Percentiles rank a stretch among this genome's conserved stretches.
phyloP scores from a whole-genome alignment of 345 rosid genomes.

The Litchi chinensis region DNA sequence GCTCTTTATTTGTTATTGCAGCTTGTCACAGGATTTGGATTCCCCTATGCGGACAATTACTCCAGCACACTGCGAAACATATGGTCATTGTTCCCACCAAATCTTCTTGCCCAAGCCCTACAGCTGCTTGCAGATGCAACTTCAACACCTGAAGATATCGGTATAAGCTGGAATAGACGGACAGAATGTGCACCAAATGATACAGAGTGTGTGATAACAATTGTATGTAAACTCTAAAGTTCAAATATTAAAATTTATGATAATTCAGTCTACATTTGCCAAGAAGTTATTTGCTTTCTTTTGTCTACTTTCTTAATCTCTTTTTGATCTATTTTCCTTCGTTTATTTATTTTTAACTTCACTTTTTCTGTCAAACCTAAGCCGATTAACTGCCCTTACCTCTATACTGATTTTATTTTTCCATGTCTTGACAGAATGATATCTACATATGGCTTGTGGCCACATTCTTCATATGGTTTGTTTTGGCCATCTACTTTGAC shows the following conservation, averaged over 20 bases:
- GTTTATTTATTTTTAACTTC: background rate
- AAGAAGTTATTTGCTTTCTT: background rate
- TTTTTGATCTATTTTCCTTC: background rate
- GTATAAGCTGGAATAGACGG: slow-evolving; percentile 81
- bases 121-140: slow-evolving; percentile 65
- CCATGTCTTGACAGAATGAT: slow-evolving; percentile 62
- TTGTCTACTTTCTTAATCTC: background rate
- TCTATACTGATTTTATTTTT: background rate
- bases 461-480: slow-evolving; percentile 65
- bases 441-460: slow-evolving; percentile 70
- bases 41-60: slow-evolving; percentile 48
- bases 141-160: slow-evolving; percentile 63
- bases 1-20: slow-evolving; percentile 34
- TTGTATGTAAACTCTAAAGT: slow-evolving; percentile 48
- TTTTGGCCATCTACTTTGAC: slow-evolving; percentile 82
- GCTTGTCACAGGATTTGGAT: slow-evolving; percentile 62
- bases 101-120: slow-evolving; percentile 72
- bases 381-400: background rate
- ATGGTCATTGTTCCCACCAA: slow-evolving; percentile 95
- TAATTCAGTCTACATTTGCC: background rate
- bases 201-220: slow-evolving; percentile 64
- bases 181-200: slow-evolving; percentile 55
- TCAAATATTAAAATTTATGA: slow-evolving; percentile 15
- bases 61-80: slow-evolving; percentile 36
- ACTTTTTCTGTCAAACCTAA: background rate